These are phyloP conservation scores for Alternaria ventricosa DNA, from an alignment of 2,329 filamentous ascomycete species.

Conservation along the genomic window DNA sequence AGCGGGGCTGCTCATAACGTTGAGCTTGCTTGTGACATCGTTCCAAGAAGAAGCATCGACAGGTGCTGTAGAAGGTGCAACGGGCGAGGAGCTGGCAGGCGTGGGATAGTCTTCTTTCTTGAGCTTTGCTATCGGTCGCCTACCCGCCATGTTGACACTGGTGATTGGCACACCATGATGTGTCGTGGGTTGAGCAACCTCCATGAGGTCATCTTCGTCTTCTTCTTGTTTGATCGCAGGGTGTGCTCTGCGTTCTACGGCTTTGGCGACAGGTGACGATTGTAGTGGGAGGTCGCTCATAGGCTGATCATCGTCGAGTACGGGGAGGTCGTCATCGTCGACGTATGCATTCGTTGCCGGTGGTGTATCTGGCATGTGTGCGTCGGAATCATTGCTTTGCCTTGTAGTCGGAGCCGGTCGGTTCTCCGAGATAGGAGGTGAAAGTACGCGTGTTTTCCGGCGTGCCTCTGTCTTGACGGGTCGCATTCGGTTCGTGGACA, in stretches of 20 bases:
- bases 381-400: constrained; percentile 46
- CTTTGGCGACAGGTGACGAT: constrained; percentile 85
- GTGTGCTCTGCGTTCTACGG: constrained; percentile 72
- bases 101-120: constrained; percentile 73
- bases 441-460: constrained; percentile 79
- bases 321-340: constrained; percentile 64
- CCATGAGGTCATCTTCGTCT: constrained; percentile 81
- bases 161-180: constrained; percentile 66
- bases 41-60: constrained; percentile 87
- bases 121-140: constrained; percentile 74
- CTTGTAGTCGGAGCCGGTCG: constrained; percentile 32
- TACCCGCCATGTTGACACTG: constrained; percentile 85
- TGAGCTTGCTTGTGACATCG: constrained; percentile 81
- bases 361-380: constrained; percentile 53
- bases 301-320: constrained; percentile 70
- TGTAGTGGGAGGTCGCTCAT: constrained; percentile 82
- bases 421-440: constrained; percentile 68
- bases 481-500: constrained; percentile 62
- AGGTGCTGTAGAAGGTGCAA: constrained; percentile 62
- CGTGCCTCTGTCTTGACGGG: constrained; percentile 76
- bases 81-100: constrained; percentile 78
- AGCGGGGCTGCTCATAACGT: constrained; percentile 78
- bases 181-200: constrained; percentile 78
- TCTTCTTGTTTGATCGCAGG: constrained; percentile 65
- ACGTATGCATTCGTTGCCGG: constrained; percentile 51